phyloP scores from a whole-genome alignment of 192 early-diverging fungal species.

The Chytriomyces sp. region DNA sequence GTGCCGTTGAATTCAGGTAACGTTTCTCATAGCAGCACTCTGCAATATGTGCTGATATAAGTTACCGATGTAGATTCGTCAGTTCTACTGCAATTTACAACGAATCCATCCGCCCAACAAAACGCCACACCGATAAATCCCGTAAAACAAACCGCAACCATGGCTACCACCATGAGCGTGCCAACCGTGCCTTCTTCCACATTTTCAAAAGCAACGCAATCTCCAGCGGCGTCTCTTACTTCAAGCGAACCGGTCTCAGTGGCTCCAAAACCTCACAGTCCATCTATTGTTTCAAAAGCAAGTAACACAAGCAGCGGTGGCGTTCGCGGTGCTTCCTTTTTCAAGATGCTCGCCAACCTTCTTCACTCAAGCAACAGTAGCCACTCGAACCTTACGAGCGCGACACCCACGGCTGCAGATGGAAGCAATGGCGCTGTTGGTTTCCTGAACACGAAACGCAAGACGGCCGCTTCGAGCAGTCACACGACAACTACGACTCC shows the following conservation, averaged over 20 bases:
- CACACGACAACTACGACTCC: no score
- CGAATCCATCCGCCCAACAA: no score
- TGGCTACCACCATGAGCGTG: not conserved
- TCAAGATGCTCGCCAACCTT: constrained; percentile 8
- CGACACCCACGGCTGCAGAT: not conserved
- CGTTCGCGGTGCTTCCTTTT: constrained; percentile 14
- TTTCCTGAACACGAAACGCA: not conserved
- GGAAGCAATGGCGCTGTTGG: no score
- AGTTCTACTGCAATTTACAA: no score
- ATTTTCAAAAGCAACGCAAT: not conserved
- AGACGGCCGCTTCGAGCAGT: not conserved
- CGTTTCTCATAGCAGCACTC: no score
- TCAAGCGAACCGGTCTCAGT: not conserved
- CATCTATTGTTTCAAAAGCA: not conserved
- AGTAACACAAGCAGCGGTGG: not conserved
- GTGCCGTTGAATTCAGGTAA: no score
- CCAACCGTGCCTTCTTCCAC: not conserved
- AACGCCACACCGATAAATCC: no score
- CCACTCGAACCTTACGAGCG: not conserved
- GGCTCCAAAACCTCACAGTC: not conserved
- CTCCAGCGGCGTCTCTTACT: not conserved
- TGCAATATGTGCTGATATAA: no score
- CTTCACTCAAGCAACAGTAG: not conserved
- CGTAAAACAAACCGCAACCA: no score
- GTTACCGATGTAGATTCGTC: no score